phyloP scores from a whole-genome alignment of 2,329 filamentous ascomycete genomes.

The Cadophora luteo-olivacea region DNA sequence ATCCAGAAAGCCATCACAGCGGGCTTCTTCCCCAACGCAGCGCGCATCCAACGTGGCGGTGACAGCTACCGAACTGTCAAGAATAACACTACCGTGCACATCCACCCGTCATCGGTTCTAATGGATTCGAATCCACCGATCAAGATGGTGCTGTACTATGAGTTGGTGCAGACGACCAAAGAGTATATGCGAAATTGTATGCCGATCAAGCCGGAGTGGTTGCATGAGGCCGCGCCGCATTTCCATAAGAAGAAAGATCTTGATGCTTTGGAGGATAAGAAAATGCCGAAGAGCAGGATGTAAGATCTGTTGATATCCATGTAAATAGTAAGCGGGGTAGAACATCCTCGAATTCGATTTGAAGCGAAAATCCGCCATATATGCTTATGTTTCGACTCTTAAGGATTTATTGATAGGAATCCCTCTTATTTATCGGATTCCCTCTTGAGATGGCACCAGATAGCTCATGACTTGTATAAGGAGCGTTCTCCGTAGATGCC shows the following conservation, averaged over 20 bases:
- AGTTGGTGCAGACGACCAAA: slow-evolving; percentile 81
- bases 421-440: not conserved
- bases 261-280: slow-evolving; percentile 82
- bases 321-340: slow-evolving; percentile 6
- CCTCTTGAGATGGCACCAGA: not conserved
- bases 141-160: slow-evolving; percentile 88
- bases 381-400: not conserved
- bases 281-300: slow-evolving; percentile 62
- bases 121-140: slow-evolving; percentile 77
- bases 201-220: slow-evolving; percentile 83
- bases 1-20: slow-evolving; percentile 89
- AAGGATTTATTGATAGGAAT: not conserved
- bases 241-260: slow-evolving; percentile 93
- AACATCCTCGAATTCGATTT: not conserved
- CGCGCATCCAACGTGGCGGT: slow-evolving; percentile 80
- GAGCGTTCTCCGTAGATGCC: not conserved
- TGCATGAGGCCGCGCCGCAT: slow-evolving; percentile 90
- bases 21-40: slow-evolving; percentile 94
- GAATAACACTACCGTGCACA: slow-evolving; percentile 84
- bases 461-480: not conserved
- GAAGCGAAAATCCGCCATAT: not conserved
- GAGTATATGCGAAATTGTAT: slow-evolving; percentile 92
- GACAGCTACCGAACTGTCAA: slow-evolving; percentile 92
- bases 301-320: not conserved
- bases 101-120: slow-evolving; percentile 88